Evolutionary conservation across 495 filamentous ascomycete species (phyloP), one percentile per base, ranked within the genome.

Genomic region (Rusavskia elegans): DNA sequence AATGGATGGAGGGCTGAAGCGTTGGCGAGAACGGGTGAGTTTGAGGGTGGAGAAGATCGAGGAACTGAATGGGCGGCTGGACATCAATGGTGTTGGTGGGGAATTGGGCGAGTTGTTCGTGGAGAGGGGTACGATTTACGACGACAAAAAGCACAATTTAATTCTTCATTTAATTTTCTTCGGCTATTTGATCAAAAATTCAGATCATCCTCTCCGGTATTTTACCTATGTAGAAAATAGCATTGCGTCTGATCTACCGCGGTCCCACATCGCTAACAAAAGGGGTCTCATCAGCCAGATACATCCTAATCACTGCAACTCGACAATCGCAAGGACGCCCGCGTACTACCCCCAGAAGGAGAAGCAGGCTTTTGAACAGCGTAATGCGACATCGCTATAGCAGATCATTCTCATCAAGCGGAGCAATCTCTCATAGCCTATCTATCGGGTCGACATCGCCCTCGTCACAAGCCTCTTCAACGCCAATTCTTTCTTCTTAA

Each of bases 401-500:
- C 23, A 46, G 44, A 46, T 25, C 44, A 29, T 46, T 16, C 7
- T 29, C 44, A 29, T 20, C 14, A 16, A 46, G 17, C 17, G 19
- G 23, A 16, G 23, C 23, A 29, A 23, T 29, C 21, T 23, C 6
- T 39, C 48, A 30, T 56, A 29, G 11, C 3, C n/a, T 44, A 59
- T 73, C 79, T 85, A 92, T 67, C 86, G 81, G 58, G 86, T 87
- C 53, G 85, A 75, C 85, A 92, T 92, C 59, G 89, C 90, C 79
- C 96, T 97, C 64, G 92, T 99, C 52, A 99, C 89, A 56, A 94
- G 75, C 62, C 92, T 75, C 89, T 99, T 99, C 48, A 99, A 78
- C 52, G 89, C 92, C 51, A 99, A 75, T 79, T 99, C 92, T 84
- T 96, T 96, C 89, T 97, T 97, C 85, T 93, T 97, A 55, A 99